Percentiles rank a stretch among this genome's conserved stretches.
phyloP scores from a whole-genome alignment of 2,329 filamentous ascomycete genomes.

The Trichoderma sp. region DNA sequence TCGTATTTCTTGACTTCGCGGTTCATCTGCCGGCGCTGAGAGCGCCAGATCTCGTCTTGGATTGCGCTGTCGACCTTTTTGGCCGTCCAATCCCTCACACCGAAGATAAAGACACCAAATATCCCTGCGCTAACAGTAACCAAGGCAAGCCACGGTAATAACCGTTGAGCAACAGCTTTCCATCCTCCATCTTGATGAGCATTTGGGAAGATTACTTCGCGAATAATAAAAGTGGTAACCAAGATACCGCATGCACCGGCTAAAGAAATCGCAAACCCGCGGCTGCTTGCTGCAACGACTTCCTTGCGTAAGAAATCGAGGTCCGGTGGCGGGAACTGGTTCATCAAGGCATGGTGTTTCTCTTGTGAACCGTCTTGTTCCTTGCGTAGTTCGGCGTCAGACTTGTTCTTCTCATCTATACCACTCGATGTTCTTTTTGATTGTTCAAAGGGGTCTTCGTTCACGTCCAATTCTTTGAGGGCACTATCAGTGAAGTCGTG shows the following conservation, averaged over 20 bases:
- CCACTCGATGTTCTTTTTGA: constrained; percentile 40
- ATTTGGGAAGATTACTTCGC: constrained; percentile 19
- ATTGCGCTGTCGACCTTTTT: constrained; percentile 62
- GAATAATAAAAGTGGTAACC: constrained; percentile 27
- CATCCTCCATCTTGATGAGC: constrained; percentile 8
- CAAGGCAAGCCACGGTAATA: constrained; percentile 36
- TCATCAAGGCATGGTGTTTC: constrained; percentile 41
- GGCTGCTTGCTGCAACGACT: constrained; percentile 32
- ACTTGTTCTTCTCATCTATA: constrained; percentile 38
- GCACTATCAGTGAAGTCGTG: constrained; percentile 67
- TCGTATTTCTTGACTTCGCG: constrained; percentile 41
- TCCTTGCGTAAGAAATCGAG: constrained; percentile 42
- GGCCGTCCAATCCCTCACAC: constrained; percentile 56
- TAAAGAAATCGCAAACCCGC: constrained; percentile 37
- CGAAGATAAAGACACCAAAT: constrained; percentile 23
- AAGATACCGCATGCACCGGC: constrained; percentile 36
- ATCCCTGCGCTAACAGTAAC: constrained; percentile 21
- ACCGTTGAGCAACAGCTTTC: background rate
- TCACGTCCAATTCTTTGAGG: constrained; percentile 39
- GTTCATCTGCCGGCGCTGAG: constrained; percentile 53
- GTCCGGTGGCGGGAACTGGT: constrained; percentile 48
- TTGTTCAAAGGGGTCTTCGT: constrained; percentile 35
- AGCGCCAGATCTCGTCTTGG: constrained; percentile 68
- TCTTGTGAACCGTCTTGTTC: constrained; percentile 38
- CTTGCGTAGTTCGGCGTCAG: constrained; percentile 35